Conservation (phyloP, 495 filamentous ascomycete species). For the Paragyromitra xinjiangensis region DNA sequence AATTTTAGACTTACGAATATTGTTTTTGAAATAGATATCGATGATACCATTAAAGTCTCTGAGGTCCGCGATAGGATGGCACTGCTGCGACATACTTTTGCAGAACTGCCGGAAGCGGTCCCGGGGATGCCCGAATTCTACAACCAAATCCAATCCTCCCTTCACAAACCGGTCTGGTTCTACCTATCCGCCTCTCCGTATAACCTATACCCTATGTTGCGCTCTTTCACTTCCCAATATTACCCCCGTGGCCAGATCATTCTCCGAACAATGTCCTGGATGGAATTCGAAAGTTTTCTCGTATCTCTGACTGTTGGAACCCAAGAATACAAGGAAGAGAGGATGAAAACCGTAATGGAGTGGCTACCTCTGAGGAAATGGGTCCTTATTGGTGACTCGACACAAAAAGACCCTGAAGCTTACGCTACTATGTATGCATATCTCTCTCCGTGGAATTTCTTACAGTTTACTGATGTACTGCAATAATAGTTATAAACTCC, state of each 20-base stretch:
- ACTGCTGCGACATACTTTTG: constrained; percentile 84
- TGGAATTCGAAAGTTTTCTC: constrained; percentile 82
- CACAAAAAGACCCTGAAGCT: constrained; percentile 89
- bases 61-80: constrained; percentile 79
- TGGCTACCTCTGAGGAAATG: constrained; percentile 82
- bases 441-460: background rate
- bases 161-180: constrained; percentile 77
- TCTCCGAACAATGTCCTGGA: constrained; percentile 85
- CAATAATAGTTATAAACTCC: constrained; percentile 56
- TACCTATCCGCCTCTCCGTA: constrained; percentile 95
- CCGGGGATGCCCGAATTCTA: constrained; percentile 88
- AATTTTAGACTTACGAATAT: background rate
- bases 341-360: constrained; percentile 75
- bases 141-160: constrained; percentile 66
- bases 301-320: constrained; percentile 81
- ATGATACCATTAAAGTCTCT: constrained; percentile 95
- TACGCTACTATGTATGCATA: constrained; percentile 75
- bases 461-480: background rate
- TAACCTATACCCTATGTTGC: constrained; percentile 91
- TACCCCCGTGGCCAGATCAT: constrained; percentile 82
- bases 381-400: constrained; percentile 87
- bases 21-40: constrained; percentile 70
- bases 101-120: constrained; percentile 73
- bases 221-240: constrained; percentile 70
- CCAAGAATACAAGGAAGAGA: constrained; percentile 83